Evolutionary conservation across 768 basidiomycete species (phyloP).

Genomic region (Mycena latifolia): DNA sequence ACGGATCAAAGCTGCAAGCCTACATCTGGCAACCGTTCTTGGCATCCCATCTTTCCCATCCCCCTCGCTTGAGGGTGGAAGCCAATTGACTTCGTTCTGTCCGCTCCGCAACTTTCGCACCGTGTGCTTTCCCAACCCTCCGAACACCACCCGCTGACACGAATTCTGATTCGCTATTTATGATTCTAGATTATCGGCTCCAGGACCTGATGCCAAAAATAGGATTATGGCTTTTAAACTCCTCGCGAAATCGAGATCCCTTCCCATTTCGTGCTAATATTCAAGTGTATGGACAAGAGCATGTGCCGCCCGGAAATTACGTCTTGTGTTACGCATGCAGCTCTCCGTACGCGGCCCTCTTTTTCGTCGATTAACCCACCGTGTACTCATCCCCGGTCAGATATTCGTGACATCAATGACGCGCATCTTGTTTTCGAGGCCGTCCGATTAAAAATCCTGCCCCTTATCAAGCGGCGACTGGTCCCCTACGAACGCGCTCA

Average conservation of each 20-base stretch:
- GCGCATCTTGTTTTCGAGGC: slow-evolving; percentile 71
- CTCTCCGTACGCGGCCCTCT: slow-evolving; percentile 36
- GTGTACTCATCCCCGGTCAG: slow-evolving; percentile 42
- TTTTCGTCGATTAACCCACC: neutral
- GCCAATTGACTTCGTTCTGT: too few relatives aligned
- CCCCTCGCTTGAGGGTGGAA: too few relatives aligned
- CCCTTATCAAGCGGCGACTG: slow-evolving; percentile 66
- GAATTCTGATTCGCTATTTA: too few relatives aligned
- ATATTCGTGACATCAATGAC: slow-evolving; percentile 69
- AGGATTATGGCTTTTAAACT: too few relatives aligned
- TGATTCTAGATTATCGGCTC: too few relatives aligned
- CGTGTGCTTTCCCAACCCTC: too few relatives aligned
- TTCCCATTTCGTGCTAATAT: neutral
- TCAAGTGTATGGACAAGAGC: neutral
- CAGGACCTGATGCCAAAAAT: too few relatives aligned
- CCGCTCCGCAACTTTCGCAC: too few relatives aligned
- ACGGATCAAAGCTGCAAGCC: too few relatives aligned
- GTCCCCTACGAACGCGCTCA: slow-evolving; percentile 64
- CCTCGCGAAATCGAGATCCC: neutral
- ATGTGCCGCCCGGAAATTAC: slow-evolving; percentile 16
- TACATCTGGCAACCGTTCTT: too few relatives aligned
- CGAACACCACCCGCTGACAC: too few relatives aligned
- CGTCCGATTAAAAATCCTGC: slow-evolving; percentile 66
- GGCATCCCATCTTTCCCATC: too few relatives aligned
- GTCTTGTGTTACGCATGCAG: slow-evolving; percentile 38